Base-by-base conservation (phyloP, 2,329 filamentous ascomycete species). In the Penicillium sp. region DNA sequence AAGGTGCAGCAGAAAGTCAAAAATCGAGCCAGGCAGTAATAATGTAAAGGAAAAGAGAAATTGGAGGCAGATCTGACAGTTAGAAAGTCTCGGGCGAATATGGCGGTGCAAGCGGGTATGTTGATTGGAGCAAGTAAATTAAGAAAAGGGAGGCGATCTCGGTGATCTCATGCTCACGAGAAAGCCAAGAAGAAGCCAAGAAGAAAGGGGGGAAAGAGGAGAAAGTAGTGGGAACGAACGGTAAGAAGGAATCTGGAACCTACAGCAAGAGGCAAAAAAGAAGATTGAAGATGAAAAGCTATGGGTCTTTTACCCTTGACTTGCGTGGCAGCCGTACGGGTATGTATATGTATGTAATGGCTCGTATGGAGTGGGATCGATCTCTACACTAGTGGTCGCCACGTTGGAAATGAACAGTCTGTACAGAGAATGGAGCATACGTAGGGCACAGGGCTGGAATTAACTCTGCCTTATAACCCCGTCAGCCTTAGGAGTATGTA, bases 161-260 rank as follows among this genome's bases (percentile, higher is more conserved):
- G 54, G 55, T 58, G 56, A 58, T 57, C 54, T 50, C 50, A 55
- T 55, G 27, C 46, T 51, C 49, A 47, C 49, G 41, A 40, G 42
- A 49, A 24, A 20, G 22, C 26, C 26, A 44, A 9, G 24, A 9
- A 24, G 23, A 24, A 26, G 18, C 18, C 18, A 20, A 49, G 38
- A 37, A 32, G 24, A 35, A 44, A 36, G 34, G 31, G 18, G 35
- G 34, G 23, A 44, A 42, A 32, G 32, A 31, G 31, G 26, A 20
- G 34, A 23, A 24, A 16, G 18, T 42, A 11, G 28, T 31, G 29
- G 27, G 37, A n/a, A 20, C 27, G n/a, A n/a, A n/a, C n/a, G 22
- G 16, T n/a, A 10, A 5, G 8, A 11, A 11, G 38, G 32, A 43
- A 42, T 50, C 48, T 54, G 49, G 51, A 51, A 54, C 43, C 27